These are phyloP conservation scores for Schizophyllum commune DNA, from an alignment of 1,284 basidiomycete species.

Conservation along the genomic window DNA sequence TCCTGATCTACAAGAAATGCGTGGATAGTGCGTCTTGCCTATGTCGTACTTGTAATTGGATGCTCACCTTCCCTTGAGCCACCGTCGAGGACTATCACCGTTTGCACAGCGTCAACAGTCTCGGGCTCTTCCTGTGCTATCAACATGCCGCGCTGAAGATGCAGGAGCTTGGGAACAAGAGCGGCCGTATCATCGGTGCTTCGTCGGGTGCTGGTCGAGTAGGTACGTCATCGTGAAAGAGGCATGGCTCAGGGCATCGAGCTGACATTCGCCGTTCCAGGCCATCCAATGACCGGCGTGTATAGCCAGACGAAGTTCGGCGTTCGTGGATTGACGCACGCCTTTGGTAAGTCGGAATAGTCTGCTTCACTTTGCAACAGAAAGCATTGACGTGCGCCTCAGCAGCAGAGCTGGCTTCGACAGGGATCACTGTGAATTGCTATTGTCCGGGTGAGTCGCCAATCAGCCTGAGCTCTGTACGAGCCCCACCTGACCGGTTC, in stretches of 20 bases:
- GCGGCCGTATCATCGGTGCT: constrained; percentile 33
- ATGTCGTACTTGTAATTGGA: not conserved
- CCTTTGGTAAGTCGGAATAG: constrained; percentile 15
- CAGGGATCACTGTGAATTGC: constrained; percentile 43
- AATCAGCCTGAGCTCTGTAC: too few species aligned
- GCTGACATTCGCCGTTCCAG: too few species aligned
- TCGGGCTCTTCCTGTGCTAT: constrained; percentile 28
- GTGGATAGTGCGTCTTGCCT: constrained; percentile 11
- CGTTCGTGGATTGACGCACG: constrained; percentile 20
- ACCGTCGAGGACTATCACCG: constrained; percentile 20
- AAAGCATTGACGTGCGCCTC: constrained; percentile 3
- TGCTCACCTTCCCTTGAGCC: constrained; percentile 7
- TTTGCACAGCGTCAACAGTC: constrained; percentile 24
- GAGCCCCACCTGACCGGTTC: too few species aligned
- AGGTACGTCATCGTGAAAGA: constrained; percentile 19
- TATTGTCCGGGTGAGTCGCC: constrained; percentile 30
- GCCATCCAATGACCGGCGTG: constrained; percentile 3
- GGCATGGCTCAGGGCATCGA: too few species aligned
- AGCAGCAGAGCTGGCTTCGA: constrained; percentile 31
- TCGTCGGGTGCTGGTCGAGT: constrained; percentile 27
- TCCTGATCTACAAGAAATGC: constrained; percentile 9
- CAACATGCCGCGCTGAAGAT: constrained; percentile 30
- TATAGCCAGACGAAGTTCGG: constrained; percentile 25
- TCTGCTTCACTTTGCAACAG: too few species aligned
- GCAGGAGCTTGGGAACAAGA: constrained; percentile 27